Evolutionary conservation across 2,329 filamentous ascomycete species (phyloP).

Genomic region (Rhexocercosporidium sp.): DNA sequence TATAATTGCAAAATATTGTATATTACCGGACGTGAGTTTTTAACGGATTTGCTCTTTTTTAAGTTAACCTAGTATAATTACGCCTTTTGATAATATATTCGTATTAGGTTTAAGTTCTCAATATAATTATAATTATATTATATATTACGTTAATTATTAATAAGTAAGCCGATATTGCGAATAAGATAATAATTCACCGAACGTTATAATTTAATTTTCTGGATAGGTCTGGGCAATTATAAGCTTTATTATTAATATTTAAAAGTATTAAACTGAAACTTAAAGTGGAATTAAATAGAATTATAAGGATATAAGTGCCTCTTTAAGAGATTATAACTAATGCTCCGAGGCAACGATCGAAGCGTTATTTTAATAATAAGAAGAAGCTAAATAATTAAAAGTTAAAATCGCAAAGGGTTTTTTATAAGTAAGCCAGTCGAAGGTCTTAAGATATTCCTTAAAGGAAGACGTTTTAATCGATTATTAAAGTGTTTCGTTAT

Average conservation of each 20-base stretch:
- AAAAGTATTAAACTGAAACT: neutral
- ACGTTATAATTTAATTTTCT: neutral
- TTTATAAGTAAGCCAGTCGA: neutral
- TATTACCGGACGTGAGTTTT: neutral
- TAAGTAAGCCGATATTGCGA: neutral
- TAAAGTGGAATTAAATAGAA: neutral
- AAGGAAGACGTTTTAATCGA: neutral
- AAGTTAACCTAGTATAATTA: neutral
- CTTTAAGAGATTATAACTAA: neutral
- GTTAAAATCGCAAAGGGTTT: neutral
- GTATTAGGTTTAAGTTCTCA: neutral
- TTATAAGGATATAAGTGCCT: neutral
- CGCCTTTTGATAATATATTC: neutral
- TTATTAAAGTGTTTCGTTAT: neutral
- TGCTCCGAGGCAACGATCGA: neutral
- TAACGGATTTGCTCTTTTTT: neutral
- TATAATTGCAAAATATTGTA: neutral
- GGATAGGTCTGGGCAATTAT: neutral
- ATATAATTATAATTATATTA: neutral
- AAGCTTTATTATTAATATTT: neutral
- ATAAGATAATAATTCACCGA: neutral
- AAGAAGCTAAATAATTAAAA: neutral
- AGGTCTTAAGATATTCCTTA: neutral
- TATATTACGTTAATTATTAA: neutral
- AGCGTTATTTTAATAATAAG: neutral